phyloP scores from a whole-genome alignment of 176 grass and related monocot genomes.

The Eleusine coracana region DNA sequence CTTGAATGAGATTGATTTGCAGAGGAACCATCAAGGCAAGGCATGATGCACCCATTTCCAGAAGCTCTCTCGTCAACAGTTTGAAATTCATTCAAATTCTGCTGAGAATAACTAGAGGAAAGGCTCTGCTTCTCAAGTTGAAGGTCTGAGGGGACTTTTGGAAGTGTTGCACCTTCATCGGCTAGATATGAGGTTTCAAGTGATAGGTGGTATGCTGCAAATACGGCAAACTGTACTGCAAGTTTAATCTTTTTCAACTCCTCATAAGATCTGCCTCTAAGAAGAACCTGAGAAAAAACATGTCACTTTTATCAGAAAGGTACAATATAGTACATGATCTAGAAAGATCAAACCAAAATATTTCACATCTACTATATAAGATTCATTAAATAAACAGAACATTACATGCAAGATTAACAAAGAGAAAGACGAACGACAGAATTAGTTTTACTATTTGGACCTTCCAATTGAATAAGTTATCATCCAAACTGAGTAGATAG shows the following conservation, averaged over 20 bases:
- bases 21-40: slow-evolving; percentile 36
- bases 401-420: background rate
- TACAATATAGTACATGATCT: slow-evolving; percentile 16
- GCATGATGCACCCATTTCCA: slow-evolving; percentile 41
- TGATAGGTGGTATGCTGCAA: slow-evolving; percentile 96
- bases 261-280: slow-evolving; percentile 76
- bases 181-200: slow-evolving; percentile 92
- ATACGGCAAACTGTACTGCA: slow-evolving; percentile 78
- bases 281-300: slow-evolving; percentile 66
- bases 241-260: slow-evolving; percentile 95
- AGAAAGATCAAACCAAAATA: slow-evolving; percentile 7
- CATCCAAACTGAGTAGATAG: background rate
- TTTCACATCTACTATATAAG: background rate
- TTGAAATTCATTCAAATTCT: slow-evolving; percentile 34
- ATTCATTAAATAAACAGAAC: background rate
- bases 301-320: slow-evolving; percentile 29
- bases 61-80: slow-evolving; percentile 40
- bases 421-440: background rate
- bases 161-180: slow-evolving; percentile 84
- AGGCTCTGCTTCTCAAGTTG: slow-evolving; percentile 45
- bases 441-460: slow-evolving; percentile 19
- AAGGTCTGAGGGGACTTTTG: slow-evolving; percentile 56
- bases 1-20: slow-evolving; percentile 35
- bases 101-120: slow-evolving; percentile 26
- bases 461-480: background rate